Conservation (phyloP, 2,329 filamentous ascomycete genomes). For the Geosmithia flava region DNA sequence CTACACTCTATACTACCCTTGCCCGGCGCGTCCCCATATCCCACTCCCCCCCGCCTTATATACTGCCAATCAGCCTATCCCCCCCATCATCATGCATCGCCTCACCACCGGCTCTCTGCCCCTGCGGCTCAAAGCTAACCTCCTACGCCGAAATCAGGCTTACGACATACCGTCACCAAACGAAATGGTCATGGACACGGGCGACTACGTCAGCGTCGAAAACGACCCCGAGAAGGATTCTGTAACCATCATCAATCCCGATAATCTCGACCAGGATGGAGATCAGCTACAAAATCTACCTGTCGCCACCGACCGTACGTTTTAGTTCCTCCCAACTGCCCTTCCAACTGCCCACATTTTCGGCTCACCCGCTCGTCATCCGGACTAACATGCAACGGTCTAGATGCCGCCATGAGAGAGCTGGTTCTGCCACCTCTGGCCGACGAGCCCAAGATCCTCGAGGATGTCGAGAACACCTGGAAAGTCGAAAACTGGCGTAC, state of each 20-base stretch:
- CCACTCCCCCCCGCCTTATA: background rate
- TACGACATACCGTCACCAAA: conserved; percentile 43
- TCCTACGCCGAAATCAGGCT: conserved; percentile 21
- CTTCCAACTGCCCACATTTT: background rate
- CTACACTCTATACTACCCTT: background rate
- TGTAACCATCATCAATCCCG: conserved; percentile 42
- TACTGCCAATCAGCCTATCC: background rate
- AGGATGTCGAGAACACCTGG: conserved; percentile 73
- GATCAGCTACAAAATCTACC: conserved; percentile 35
- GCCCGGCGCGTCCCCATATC: background rate
- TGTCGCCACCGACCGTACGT: conserved; percentile 41
- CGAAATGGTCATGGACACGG: conserved; percentile 43
- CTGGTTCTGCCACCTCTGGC: conserved; percentile 58
- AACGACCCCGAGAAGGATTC: conserved; percentile 36
- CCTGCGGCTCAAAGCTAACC: conserved; percentile 13
- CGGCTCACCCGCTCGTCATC: background rate
- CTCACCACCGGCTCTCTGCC: conserved; percentile 6
- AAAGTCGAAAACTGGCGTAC: conserved; percentile 72
- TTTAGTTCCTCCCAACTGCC: background rate
- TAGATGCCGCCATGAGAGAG: conserved; percentile 78
- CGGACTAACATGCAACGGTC: background rate
- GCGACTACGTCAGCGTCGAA: conserved; percentile 39
- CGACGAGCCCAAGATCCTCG: conserved; percentile 69
- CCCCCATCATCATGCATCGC: conserved; percentile 7
- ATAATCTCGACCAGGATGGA: conserved; percentile 33